Conservation (phyloP, 306 rosid species). For the Vicia villosa region DNA sequence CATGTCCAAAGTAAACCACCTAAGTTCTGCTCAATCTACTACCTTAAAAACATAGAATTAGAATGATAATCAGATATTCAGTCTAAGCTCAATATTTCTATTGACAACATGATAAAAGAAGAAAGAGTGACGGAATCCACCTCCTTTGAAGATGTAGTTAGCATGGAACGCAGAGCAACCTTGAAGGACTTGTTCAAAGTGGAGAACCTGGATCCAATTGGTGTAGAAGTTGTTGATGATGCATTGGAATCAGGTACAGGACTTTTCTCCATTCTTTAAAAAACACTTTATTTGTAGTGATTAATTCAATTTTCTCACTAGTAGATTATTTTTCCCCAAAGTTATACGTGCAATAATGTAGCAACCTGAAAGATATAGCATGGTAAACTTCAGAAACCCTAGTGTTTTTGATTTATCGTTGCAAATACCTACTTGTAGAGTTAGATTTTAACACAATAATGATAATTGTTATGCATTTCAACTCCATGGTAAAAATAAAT, state of each 20-base stretch:
- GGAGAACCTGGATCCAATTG: slow-evolving; percentile 52
- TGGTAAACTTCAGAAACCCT: slow-evolving; percentile 4
- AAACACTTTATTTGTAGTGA: slow-evolving; percentile 60
- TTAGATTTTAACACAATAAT: neutral
- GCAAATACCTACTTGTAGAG: neutral
- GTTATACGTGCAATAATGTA: slow-evolving; percentile 41
- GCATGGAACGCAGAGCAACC: slow-evolving; percentile 55
- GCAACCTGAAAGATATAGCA: slow-evolving; percentile 57
- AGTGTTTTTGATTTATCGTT: neutral
- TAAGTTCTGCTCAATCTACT: neutral
- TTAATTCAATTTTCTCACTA: slow-evolving; percentile 37
- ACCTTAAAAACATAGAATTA: neutral
- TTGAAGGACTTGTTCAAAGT: slow-evolving; percentile 67
- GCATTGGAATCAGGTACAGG: slow-evolving; percentile 16
- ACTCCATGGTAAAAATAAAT: neutral
- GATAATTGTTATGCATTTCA: neutral
- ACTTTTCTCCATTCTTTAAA: slow-evolving; percentile 43
- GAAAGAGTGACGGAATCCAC: no score
- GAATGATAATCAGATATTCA: neutral
- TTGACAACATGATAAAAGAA: neutral
- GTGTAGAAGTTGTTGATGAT: slow-evolving; percentile 18
- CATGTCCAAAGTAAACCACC: no score
- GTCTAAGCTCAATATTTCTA: neutral
- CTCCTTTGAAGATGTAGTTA: slow-evolving; percentile 63
- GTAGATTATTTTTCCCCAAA: no score